phyloP scores from a whole-genome alignment of 306 rosid genomes.

The Begonia masoniana region DNA sequence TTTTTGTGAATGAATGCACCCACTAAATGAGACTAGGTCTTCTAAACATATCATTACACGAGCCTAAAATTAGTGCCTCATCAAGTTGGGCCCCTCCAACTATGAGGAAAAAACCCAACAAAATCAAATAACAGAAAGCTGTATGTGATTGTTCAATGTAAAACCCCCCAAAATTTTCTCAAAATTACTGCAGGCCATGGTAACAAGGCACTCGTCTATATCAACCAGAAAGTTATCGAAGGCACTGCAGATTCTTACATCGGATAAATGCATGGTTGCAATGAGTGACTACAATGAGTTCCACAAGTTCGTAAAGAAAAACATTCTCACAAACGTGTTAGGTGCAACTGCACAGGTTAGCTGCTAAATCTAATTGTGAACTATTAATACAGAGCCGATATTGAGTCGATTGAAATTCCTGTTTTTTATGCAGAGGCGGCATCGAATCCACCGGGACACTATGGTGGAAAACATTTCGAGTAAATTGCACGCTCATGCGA shows the following conservation, averaged over 20 bases:
- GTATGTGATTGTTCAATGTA: too few relatives aligned
- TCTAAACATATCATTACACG: too few relatives aligned
- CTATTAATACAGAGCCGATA: too few relatives aligned
- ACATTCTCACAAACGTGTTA: slow-evolving; percentile 51
- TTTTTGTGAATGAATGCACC: too few relatives aligned
- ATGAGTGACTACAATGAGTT: slow-evolving; percentile 74
- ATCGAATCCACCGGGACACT: slow-evolving; percentile 40
- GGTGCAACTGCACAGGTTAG: slow-evolving; percentile 76
- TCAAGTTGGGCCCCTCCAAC: too few relatives aligned
- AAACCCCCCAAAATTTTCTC: too few relatives aligned
- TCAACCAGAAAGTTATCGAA: slow-evolving; percentile 66
- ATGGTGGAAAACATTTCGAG: slow-evolving; percentile 44
- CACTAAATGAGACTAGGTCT: too few relatives aligned
- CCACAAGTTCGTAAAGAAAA: slow-evolving; percentile 57
- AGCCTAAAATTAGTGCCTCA: too few relatives aligned
- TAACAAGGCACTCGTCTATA: slow-evolving; percentile 64
- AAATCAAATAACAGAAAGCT: too few relatives aligned
- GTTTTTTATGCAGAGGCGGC: slow-evolving; percentile 50
- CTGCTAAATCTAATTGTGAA: background rate
- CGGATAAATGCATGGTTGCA: slow-evolving; percentile 85
- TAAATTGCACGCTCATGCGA: slow-evolving; percentile 28
- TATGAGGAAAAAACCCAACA: too few relatives aligned
- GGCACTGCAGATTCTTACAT: slow-evolving; percentile 54
- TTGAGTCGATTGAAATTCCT: too few relatives aligned
- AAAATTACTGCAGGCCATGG: slow-evolving; percentile 57